Conservation (phyloP, 768 basidiomycete genomes). For the Calocybe cyanea region DNA sequence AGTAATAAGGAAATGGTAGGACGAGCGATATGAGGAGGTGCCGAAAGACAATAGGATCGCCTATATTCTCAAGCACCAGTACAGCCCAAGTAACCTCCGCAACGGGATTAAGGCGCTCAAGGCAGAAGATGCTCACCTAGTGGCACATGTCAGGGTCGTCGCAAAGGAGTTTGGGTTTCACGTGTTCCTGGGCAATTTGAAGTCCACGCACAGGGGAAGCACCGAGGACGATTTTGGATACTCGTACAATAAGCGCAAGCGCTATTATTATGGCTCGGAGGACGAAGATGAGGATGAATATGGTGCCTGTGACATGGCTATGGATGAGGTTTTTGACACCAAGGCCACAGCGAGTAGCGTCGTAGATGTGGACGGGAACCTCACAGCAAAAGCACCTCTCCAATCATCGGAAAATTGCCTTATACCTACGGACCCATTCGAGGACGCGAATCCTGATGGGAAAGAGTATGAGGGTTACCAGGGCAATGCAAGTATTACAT, state of each 20-base stretch:
- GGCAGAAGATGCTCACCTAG: constrained; percentile 18
- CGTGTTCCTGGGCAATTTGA: no score
- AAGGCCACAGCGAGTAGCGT: no score
- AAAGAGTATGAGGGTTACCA: no score
- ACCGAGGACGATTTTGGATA: no score
- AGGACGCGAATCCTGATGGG: no score
- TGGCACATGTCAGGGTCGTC: constrained; percentile 7
- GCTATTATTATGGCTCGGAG: neutral
- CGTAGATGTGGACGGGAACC: no score
- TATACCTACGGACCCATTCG: no score
- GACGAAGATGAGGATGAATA: neutral
- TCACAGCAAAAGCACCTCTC: no score
- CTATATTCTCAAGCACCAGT: constrained; percentile 32
- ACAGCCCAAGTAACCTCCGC: constrained; percentile 23
- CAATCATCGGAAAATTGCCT: no score
- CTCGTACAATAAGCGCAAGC: neutral
- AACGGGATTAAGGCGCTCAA: constrained; percentile 14
- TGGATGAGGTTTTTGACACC: neutral
- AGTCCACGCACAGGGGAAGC: no score
- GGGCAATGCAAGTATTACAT: no score
- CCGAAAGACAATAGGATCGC: constrained; percentile 18
- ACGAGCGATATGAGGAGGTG: no score
- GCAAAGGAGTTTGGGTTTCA: constrained; percentile 10
- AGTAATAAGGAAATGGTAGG: constrained; percentile 10
- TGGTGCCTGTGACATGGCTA: neutral